These are phyloP conservation scores for Peziza echinospora DNA, from an alignment of 495 filamentous ascomycete species.

Conservation along the genomic window DNA sequence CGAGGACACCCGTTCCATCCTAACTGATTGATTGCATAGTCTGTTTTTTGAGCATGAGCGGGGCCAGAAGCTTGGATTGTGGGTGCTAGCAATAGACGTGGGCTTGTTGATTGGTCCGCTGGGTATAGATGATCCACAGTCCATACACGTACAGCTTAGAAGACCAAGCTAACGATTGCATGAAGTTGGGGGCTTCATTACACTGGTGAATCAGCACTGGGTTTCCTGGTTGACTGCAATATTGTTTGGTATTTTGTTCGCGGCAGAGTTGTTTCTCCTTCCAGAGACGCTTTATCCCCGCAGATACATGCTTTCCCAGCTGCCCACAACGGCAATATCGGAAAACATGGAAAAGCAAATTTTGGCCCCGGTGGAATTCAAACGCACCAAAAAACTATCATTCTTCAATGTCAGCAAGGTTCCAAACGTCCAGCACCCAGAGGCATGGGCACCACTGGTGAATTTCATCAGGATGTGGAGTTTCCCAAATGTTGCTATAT, in stretches of 20 bases:
- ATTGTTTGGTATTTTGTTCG: conserved; percentile 30
- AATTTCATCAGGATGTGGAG: conserved; percentile 30
- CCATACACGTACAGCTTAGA: conserved; percentile 14
- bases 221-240: conserved; percentile 40
- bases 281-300: conserved; percentile 41
- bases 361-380: conserved; percentile 10
- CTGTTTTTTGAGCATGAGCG: conserved; percentile 40
- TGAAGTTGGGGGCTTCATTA: conserved; percentile 37
- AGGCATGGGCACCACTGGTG: conserved; percentile 27
- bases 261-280: conserved; percentile 32
- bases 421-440: conserved; percentile 33
- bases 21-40: too few species aligned
- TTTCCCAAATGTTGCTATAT: conserved; percentile 26
- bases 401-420: conserved; percentile 30
- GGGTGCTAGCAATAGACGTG: conserved; percentile 37
- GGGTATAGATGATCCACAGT: conserved; percentile 14
- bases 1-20: conserved; percentile 23
- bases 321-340: conserved; percentile 10
- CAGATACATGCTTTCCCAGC: conserved; percentile 26
- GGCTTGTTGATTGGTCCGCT: conserved; percentile 35
- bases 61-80: conserved; percentile 39
- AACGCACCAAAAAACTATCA: conserved; percentile 28
- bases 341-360: conserved; percentile 4
- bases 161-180: conserved; percentile 1
- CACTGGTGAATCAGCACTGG: conserved; percentile 30